Evolutionary conservation across 2,329 filamentous ascomycete genomes (phyloP), one percentile per base, ranked within the genome.

Genomic region (Fonsecaea nubica): DNA sequence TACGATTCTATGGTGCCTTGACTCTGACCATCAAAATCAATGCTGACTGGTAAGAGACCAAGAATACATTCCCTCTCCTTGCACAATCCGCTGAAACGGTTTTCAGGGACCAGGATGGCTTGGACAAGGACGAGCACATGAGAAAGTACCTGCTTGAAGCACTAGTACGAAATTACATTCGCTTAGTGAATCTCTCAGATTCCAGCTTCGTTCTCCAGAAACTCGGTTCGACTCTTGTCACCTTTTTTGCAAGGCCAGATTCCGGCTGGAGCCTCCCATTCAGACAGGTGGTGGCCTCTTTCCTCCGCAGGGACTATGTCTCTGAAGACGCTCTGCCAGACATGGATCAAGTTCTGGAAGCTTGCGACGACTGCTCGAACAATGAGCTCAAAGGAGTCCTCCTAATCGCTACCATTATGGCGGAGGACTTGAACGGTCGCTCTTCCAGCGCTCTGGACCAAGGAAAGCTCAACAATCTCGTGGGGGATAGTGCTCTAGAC

Each of bases 21-120:
- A 98, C 94, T 0, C 90, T 97, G 71, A 96, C 92, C 58, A 88
- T 98, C 73, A 99, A 98, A 80, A 87, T 98, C 65, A 97, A 98
- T 76, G 90, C 89, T n/a, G 92, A 95, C 75, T 92, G 89, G 90
- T 91, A 80, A 69, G 64, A 21, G 18, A 63, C 45, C 4, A n/a
- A 52, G 45, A 63, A 36, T 30, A 10, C 13, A 36, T 71, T 50
- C 13, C 15, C 56, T 54, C 40, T 30, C 30, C n/a, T 40, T 5
- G 21, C 45, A n/a, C 30, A 40, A 48, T 18, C 58, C n/a, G 45
- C 55, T 45, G 55, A 61, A 10, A 7, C 10, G 2, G 30, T 25
- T 42, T 13, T 25, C 21, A 69, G 72, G 72, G 72, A 69, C 42
- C 33, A 61, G 65, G 73, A 77, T 63, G 74, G 76, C 4, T 69